Conservation (phyloP, 371 early-diverging fungal genomes). For the Entomophthora muscae region DNA sequence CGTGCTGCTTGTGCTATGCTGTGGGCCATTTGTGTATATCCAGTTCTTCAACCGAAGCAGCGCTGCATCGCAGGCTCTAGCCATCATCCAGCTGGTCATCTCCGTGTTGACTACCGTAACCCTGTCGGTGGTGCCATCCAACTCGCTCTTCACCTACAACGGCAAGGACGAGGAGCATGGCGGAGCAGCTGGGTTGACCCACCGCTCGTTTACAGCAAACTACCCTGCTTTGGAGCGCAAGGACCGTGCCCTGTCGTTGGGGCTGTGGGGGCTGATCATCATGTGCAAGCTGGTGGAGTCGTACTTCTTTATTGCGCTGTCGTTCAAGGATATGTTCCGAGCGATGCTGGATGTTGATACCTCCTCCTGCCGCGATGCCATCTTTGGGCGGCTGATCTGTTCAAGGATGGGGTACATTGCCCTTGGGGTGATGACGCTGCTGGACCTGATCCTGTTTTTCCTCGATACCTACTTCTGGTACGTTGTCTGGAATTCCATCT, state of each 20-base stretch:
- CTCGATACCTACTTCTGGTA: slow-evolving; percentile 87
- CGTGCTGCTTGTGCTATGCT: slow-evolving; percentile 36
- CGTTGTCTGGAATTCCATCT: slow-evolving; percentile 66
- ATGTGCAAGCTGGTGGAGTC: slow-evolving; percentile 62
- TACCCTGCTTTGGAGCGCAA: slow-evolving; percentile 51
- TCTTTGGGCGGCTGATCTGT: slow-evolving; percentile 30
- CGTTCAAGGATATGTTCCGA: slow-evolving; percentile 52
- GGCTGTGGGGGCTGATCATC: slow-evolving; percentile 61
- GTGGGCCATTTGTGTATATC: slow-evolving; percentile 49
- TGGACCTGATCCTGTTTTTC: slow-evolving; percentile 64
- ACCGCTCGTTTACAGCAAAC: slow-evolving; percentile 56
- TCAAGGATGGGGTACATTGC: slow-evolving; percentile 44
- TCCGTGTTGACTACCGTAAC: slow-evolving; percentile 41
- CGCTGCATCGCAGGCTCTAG: slow-evolving; percentile 29
- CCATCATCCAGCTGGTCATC: slow-evolving; percentile 42
- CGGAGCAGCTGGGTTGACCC: slow-evolving; percentile 26
- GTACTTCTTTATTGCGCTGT: slow-evolving; percentile 66
- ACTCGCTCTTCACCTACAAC: slow-evolving; percentile 33
- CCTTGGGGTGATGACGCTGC: slow-evolving; percentile 55
- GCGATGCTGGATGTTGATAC: slow-evolving; percentile 33
- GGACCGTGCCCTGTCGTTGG: slow-evolving; percentile 54
- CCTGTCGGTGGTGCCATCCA: slow-evolving; percentile 46
- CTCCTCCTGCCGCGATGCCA: slow-evolving; percentile 30
- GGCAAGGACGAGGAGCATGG: slow-evolving; percentile 20
- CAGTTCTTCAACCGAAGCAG: slow-evolving; percentile 24